Base-by-base conservation (phyloP, 768 basidiomycete genomes). In the Psilocybe sp. region DNA sequence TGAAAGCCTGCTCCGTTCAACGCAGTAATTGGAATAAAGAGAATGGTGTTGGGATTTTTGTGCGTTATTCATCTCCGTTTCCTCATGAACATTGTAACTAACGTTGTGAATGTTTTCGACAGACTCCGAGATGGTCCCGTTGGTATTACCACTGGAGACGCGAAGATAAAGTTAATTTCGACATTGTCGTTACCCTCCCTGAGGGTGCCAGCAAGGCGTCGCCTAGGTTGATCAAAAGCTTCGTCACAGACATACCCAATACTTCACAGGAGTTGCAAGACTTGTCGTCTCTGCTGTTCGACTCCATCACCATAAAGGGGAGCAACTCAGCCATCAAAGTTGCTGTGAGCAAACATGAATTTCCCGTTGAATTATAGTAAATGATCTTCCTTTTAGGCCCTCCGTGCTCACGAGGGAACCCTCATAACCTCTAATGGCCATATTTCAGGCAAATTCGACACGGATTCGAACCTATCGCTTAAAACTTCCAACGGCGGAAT, bases 381-480 rank as follows among this genome's bases (percentile, higher is more conserved):
- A 15, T 11, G 15, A 41, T 32, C 31, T 33, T 43, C 35, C 31
- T 32, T 34, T 10, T 34, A 74, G 73, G 65, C 69, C 1, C 36
- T 76, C 11, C 56, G 55, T 15, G 66, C 70, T 0, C 50, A 47
- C 14, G 58, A 63, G 18, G 69, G 60, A 8, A 50, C 44, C 1
- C 42, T 73, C 5, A 45, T 54, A 18, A 77, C 76, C 1, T 55
- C 68, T 5, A 82, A 80, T 43, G 72, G 70, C n/a, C 58, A 54
- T 7, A 79, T 85, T 32, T 51, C 52, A 2, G 84, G 84, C 9
- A 57, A 53, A 31, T 81, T 78, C 65, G 70, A 71, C 16, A 58
- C 64, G 8, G 63, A 69, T 0, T 52, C 56, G 0, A 60, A 59
- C 16, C 60, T 74, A 13, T 50, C 38, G 4, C 51, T 75, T n/a